Evolutionary conservation across 495 filamentous ascomycete genomes (phyloP), one percentile per base, ranked within the genome.

Genomic region (Annulohypoxylon bovei): DNA sequence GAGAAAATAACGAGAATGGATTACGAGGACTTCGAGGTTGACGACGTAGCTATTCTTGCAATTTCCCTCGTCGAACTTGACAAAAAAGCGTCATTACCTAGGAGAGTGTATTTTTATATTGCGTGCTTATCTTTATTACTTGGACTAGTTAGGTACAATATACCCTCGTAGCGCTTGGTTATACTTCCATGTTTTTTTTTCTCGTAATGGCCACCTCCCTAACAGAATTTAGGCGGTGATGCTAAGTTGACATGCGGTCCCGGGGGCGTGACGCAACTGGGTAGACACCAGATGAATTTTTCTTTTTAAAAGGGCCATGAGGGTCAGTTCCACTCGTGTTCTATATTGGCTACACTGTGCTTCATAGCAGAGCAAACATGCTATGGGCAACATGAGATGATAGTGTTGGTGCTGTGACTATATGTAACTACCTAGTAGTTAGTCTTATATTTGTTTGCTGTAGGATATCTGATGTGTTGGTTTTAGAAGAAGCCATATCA

Each of bases 361-460:
- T 39, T 62, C 33, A 32, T 28, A 40, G 4, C 7, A 35, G 50
- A 55, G 37, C 50, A 64, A 64, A 64, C 37, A 55, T 28, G 6
- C 32, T 28, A 18, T 39, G 14, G 33, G 9, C 2, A 61, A 14
- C 39, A 28, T 46, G 3, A 39, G 30, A 46, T 28, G 9, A 8
- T 6, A 27, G 28, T 25, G 8, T 16, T 52, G 11, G 16, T 16
- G 23, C 9, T 28, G 23, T 33, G 35, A 25, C 27, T 1, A 9
- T 3, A 46, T 32, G 44, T 46, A 8, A 46, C 35, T 8, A n/a
- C n/a, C n/a, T n/a, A n/a, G n/a, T n/a, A n/a, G n/a, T n/a, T n/a
- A 28, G 6, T 39, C 11, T 4, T 20, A 12, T 35, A 18, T n/a
- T n/a, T n/a, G 30, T 27, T 56, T 57, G 28, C 11, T 32, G 39